Conservation (phyloP, 306 rosid genomes). For the Trifolium pratense region DNA sequence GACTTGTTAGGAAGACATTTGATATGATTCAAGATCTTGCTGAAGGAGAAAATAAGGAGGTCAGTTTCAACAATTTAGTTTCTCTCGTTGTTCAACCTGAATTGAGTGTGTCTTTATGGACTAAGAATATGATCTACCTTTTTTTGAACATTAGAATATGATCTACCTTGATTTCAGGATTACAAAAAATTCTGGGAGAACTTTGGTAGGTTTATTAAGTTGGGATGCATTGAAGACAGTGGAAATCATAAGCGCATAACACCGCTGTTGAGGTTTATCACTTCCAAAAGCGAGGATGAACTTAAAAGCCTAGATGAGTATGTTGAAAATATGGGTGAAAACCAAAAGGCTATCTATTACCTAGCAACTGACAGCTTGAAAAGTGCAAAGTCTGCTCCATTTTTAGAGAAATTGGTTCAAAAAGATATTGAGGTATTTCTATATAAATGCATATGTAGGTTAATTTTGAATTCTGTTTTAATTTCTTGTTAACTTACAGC, state of each 20-base stretch:
- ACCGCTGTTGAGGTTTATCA: conserved; percentile 84
- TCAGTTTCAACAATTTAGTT: conserved; percentile 34
- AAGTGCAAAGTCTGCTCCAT: conserved; percentile 96
- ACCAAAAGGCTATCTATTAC: conserved; percentile 90
- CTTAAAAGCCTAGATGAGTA: conserved; percentile 89
- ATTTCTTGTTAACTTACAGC: not conserved
- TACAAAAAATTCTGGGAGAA: conserved; percentile 99
- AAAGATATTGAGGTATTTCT: conserved; percentile 85
- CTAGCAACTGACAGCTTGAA: conserved; percentile 96
- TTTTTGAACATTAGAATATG: too few relatives aligned
- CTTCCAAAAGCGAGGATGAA: conserved; percentile 93
- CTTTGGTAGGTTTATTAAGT: conserved; percentile 90
- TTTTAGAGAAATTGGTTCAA: conserved; percentile 89
- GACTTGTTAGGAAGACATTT: conserved; percentile 93
- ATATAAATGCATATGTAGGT: not conserved
- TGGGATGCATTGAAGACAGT: conserved; percentile 89
- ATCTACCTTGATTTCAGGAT: conserved; percentile 59
- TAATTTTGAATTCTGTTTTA: conserved; percentile 19
- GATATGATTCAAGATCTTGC: conserved; percentile 98
- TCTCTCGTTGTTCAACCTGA: conserved; percentile 23
- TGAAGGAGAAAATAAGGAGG: conserved; percentile 94
- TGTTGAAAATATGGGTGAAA: conserved; percentile 93
- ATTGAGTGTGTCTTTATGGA: conserved; percentile 37
- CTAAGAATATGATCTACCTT: conserved; percentile 19
- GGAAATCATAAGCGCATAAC: conserved; percentile 98